Evolutionary conservation across 352 stramenopile genomes (phyloP).

Genomic region (Globisporangium middletonii): DNA sequence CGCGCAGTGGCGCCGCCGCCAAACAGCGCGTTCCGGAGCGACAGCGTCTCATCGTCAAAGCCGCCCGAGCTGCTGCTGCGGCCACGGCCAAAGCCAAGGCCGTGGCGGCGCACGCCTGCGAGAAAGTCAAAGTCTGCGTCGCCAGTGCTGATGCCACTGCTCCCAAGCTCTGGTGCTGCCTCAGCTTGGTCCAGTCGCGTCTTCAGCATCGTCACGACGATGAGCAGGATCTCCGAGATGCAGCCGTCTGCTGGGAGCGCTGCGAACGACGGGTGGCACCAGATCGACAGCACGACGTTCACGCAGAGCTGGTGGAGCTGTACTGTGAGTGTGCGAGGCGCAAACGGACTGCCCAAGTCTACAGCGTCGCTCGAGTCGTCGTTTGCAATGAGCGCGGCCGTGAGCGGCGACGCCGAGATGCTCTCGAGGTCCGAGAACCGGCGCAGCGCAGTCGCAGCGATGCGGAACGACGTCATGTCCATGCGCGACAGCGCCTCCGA

Average conservation of each 20-base stretch:
- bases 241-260: slow-evolving; percentile 39
- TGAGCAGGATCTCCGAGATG: slow-evolving; percentile 55
- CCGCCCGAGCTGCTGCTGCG: slow-evolving; percentile 10
- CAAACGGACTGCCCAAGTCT: slow-evolving; percentile 25
- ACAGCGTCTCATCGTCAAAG: slow-evolving; percentile 37
- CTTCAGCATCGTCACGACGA: slow-evolving; percentile 71
- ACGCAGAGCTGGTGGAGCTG: slow-evolving; percentile 61
- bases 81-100: slow-evolving; percentile 28
- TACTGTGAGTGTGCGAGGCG: slow-evolving; percentile 44
- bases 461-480: slow-evolving; percentile 61
- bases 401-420: slow-evolving; percentile 57
- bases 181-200: slow-evolving; percentile 57
- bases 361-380: slow-evolving; percentile 28
- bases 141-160: slow-evolving; percentile 4
- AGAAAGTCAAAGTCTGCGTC: slow-evolving; percentile 27
- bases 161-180: slow-evolving; percentile 1
- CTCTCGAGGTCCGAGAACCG: slow-evolving; percentile 64
- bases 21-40: slow-evolving; percentile 48
- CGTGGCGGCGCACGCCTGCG: slow-evolving; percentile 21
- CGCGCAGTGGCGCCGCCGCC: slow-evolving; percentile 12
- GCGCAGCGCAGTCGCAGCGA: slow-evolving; percentile 49
- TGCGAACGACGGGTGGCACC: slow-evolving; percentile 47
- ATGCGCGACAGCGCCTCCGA: slow-evolving; percentile 35
- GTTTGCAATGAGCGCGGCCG: slow-evolving; percentile 46
- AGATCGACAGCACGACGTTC: slow-evolving; percentile 47